Base-by-base conservation (phyloP, 2,329 filamentous ascomycete species). In the Metarhizium sp. region DNA sequence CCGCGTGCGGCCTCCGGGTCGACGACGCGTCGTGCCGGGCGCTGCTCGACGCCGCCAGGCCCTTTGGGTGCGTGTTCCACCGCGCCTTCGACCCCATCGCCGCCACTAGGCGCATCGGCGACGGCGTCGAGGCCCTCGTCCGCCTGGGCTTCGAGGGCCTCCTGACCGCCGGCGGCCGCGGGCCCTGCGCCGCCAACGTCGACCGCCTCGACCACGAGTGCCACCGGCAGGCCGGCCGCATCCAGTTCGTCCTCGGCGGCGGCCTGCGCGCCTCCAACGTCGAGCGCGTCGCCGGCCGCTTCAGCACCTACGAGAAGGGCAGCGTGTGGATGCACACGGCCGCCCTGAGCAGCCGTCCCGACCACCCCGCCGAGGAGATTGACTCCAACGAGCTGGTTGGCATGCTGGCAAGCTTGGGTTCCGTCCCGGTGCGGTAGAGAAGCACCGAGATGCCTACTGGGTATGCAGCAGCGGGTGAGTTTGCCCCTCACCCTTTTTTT, bases 51-150 rank as follows among this genome's bases (percentile, higher is more conserved):
- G 64, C 69, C 14, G 75, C 78, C 0, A 61, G 58, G 6, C 77
- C 75, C 2, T 72, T 73, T 36, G 65, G 64, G 16, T 76, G 75
- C 59, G 73, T 80, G n/a, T 78, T 83, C 58, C 79, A 82, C 64
- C 75, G 80, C 16, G 80, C 80, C 2, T 80, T 81, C 56, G 80
- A 84, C 61, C 68, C 72, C 18, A 66, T 81, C 11, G 60, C 78
- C 3, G 65, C 58, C 5, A 52, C 57, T 10, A 50, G 59, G 38
- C 56, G 60, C 8, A 58, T 61, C 49, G 51, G 55, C 8, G 60
- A 60, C 0, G 60, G 55, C 36, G 52, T 81, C 32, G 61, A 66
- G 4, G 62, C 64, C 6, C 61, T 82, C 13, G 59, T 61, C 0
- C 51, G 14, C 3, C 74, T 75, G 51, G 78, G 79, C 10, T 81